These are phyloP conservation scores for Ziziphus jujuba DNA, from an alignment of 306 rosid species.

Conservation along the genomic window DNA sequence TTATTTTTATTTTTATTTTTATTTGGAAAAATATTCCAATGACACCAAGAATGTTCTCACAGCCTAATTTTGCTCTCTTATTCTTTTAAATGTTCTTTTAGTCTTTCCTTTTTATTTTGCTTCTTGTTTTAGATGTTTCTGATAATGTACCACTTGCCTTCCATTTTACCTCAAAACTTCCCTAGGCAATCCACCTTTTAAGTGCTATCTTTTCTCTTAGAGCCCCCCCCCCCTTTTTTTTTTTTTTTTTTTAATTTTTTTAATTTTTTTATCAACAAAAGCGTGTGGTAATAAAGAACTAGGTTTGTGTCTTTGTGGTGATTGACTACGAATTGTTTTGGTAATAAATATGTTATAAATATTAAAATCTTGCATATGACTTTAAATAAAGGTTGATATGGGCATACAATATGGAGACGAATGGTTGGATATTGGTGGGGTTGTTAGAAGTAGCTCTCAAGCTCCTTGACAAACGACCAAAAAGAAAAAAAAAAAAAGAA, in stretches of 20 bases:
- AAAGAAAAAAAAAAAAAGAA: no score
- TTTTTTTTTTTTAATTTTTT: not conserved
- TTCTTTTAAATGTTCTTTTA: not conserved
- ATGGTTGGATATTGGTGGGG: slow-evolving; percentile 1
- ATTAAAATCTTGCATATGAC: not conserved
- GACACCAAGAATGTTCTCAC: no score
- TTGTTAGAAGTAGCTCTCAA: not conserved
- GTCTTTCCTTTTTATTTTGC: not conserved
- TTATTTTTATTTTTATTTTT: not conserved
- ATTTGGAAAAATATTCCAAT: not conserved
- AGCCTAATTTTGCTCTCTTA: no score
- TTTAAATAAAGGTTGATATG: not conserved
- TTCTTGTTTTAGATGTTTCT: not conserved
- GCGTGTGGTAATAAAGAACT: no score
- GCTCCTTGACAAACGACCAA: no score
- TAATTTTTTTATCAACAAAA: no score
- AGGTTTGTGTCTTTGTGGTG: no score
- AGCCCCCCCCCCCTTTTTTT: not conserved
- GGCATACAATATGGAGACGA: not conserved
- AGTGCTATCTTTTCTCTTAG: no score
- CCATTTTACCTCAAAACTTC: no score
- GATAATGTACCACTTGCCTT: no score
- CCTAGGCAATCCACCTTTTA: no score
- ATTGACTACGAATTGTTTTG: no score
- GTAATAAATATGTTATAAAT: not conserved